phyloP scores from a whole-genome alignment of 108 stramenopile genomes.

The Skeletonema marinoi region DNA sequence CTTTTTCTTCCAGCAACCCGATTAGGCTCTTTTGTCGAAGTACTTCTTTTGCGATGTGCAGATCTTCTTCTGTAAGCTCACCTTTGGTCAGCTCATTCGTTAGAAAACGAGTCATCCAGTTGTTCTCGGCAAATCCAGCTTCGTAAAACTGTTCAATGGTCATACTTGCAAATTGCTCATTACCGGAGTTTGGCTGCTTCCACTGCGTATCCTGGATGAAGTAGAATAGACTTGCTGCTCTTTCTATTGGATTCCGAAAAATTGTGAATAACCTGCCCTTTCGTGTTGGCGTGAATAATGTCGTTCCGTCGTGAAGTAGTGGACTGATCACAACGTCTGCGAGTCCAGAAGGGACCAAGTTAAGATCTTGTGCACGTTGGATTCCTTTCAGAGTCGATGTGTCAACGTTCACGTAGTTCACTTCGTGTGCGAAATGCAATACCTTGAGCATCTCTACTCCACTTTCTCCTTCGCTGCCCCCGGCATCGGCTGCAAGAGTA shows the following conservation, averaged over 20 bases:
- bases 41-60: slow-evolving; percentile 57
- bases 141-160: slow-evolving; percentile 34
- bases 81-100: slow-evolving; percentile 46
- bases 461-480: slow-evolving; percentile 22
- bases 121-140: slow-evolving; percentile 23
- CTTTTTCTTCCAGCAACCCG: slow-evolving; percentile 48
- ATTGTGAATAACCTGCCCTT: slow-evolving; percentile 55
- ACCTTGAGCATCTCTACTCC: slow-evolving; percentile 29
- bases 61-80: slow-evolving; percentile 47
- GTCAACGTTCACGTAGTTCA: slow-evolving; percentile 57
- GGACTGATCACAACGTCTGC: slow-evolving; percentile 60
- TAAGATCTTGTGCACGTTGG: slow-evolving; percentile 49
- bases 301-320: slow-evolving; percentile 53
- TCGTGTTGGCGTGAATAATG: slow-evolving; percentile 52
- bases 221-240: slow-evolving; percentile 59
- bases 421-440: slow-evolving; percentile 26
- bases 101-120: slow-evolving; percentile 60
- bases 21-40: slow-evolving; percentile 54
- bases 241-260: slow-evolving; percentile 61
- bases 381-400: slow-evolving; percentile 58
- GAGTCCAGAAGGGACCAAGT: slow-evolving; percentile 56
- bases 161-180: slow-evolving; percentile 33
- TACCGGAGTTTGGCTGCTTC: slow-evolving; percentile 15
- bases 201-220: slow-evolving; percentile 55
- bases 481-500: slow-evolving; percentile 47